These are phyloP conservation scores for Periconia digitata DNA, from an alignment of 2,329 filamentous ascomycete genomes.

Conservation along the genomic window DNA sequence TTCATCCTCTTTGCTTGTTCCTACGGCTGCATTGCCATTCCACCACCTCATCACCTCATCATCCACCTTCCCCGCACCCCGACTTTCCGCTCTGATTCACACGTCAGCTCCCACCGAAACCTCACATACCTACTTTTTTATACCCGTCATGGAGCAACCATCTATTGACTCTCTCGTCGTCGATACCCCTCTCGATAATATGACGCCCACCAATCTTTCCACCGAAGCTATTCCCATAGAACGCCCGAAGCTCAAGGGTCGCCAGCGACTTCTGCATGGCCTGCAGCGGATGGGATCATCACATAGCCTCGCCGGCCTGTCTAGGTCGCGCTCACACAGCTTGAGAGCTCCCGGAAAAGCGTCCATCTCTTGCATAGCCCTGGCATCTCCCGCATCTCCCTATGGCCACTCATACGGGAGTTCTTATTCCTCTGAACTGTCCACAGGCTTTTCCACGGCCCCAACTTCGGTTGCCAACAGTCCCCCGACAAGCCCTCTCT, in stretches of 20 bases:
- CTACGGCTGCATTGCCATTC: not conserved
- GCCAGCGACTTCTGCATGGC: constrained; percentile 69
- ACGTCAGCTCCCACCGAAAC: not conserved
- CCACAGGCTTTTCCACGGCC: constrained; percentile 58
- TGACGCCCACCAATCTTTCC: constrained; percentile 9
- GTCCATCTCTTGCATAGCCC: constrained; percentile 66
- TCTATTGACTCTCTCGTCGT: constrained; percentile 42
- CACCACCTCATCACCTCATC: constrained; percentile 6
- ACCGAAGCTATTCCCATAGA: constrained; percentile 31
- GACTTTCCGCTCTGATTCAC: constrained; percentile 2
- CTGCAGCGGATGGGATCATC: constrained; percentile 83
- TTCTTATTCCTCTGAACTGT: constrained; percentile 59
- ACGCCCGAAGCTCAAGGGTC: constrained; percentile 63
- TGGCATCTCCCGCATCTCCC: constrained; percentile 54
- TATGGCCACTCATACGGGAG: constrained; percentile 58
- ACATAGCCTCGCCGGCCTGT: constrained; percentile 66
- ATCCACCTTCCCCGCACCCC: constrained; percentile 13
- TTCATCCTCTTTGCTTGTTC: not conserved
- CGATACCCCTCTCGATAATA: constrained; percentile 30
- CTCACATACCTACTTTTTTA: constrained; percentile 8
- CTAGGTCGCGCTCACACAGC: constrained; percentile 66
- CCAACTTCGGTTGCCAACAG: constrained; percentile 55
- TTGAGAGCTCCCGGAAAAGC: constrained; percentile 65
- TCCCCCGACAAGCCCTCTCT: constrained; percentile 50
- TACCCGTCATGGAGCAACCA: constrained; percentile 41